Conservation (phyloP, 1,284 basidiomycete genomes). For the Athelia psychrophila region DNA sequence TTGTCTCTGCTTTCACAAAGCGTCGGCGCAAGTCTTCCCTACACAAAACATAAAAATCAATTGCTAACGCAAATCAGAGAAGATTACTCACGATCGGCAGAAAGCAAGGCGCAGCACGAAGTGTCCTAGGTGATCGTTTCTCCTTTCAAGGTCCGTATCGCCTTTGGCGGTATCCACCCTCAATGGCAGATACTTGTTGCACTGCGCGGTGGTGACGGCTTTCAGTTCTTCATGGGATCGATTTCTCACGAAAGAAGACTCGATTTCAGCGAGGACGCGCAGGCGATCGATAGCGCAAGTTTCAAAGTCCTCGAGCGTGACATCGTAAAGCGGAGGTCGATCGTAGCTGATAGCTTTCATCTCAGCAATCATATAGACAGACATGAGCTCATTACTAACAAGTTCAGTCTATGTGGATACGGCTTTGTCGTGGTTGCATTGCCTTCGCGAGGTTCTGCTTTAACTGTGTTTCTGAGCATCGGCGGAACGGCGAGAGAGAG, state of each 20-base stretch:
- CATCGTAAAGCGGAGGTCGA: conserved; percentile 82
- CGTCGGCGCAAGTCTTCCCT: conserved; percentile 91
- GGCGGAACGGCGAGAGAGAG: background rate
- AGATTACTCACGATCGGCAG: conserved; percentile 81
- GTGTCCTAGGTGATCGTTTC: conserved; percentile 90
- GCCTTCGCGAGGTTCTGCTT: background rate
- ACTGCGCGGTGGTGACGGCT: conserved; percentile 56
- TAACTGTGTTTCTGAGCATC: background rate
- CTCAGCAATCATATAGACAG: conserved; percentile 1
- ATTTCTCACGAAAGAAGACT: conserved; percentile 87
- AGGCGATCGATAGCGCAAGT: conserved; percentile 88
- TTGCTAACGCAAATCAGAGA: conserved; percentile 1
- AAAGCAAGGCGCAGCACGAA: conserved; percentile 96
- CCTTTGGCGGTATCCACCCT: conserved; percentile 54
- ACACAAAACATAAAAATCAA: conserved; percentile 4
- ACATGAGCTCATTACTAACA: conserved; percentile 47
- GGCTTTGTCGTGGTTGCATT: conserved; percentile 5
- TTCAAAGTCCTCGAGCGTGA: conserved; percentile 97
- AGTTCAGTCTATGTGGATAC: conserved; percentile 78
- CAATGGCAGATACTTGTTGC: conserved; percentile 73
- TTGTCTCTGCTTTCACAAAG: conserved; percentile 89
- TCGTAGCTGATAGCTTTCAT: conserved; percentile 63
- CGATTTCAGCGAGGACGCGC: conserved; percentile 91
- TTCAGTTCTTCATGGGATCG: conserved; percentile 76
- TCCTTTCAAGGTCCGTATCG: conserved; percentile 65